Evolutionary conservation across 257 asterid genomes (phyloP).

Genomic region (Thymus mandschuricus): DNA sequence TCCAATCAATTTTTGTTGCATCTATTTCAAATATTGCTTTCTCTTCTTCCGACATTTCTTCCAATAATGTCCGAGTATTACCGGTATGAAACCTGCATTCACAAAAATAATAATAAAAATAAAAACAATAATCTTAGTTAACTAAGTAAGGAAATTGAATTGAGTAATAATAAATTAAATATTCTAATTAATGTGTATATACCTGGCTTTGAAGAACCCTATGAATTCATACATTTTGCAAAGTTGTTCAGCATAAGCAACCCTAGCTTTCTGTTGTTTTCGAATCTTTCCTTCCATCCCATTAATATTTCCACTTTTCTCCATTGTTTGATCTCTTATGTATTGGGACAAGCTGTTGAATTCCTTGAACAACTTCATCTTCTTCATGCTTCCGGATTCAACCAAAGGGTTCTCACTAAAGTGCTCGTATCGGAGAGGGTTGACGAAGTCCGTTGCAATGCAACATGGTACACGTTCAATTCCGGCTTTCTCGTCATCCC

Average conservation of each 20-base stretch:
- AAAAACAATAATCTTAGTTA: too few relatives aligned
- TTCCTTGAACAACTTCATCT: slow-evolving; percentile 31
- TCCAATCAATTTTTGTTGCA: slow-evolving; percentile 38
- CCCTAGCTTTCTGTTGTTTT: slow-evolving; percentile 26
- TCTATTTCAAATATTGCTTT: slow-evolving; percentile 33
- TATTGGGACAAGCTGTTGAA: slow-evolving; percentile 24
- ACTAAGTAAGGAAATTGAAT: too few relatives aligned
- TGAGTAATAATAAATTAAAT: background rate
- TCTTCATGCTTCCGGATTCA: background rate
- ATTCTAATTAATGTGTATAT: background rate
- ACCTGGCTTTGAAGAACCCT: slow-evolving; percentile 42
- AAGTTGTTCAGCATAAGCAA: slow-evolving; percentile 37
- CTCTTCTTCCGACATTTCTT: slow-evolving; percentile 46
- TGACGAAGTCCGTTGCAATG: too few relatives aligned
- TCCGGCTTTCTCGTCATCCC: slow-evolving; percentile 28
- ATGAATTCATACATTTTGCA: slow-evolving; percentile 38
- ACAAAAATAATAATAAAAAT: too few relatives aligned
- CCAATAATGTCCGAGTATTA: slow-evolving; percentile 32
- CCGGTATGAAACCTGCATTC: slow-evolving; percentile 36
- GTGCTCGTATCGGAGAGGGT: background rate
- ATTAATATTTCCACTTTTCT: background rate
- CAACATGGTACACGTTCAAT: background rate
- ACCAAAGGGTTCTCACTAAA: slow-evolving; percentile 29
- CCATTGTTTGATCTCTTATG: slow-evolving; percentile 8
- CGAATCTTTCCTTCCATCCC: background rate